Base-by-base conservation (phyloP, 345 rosid genomes). In the Pugionium dolabratum region DNA sequence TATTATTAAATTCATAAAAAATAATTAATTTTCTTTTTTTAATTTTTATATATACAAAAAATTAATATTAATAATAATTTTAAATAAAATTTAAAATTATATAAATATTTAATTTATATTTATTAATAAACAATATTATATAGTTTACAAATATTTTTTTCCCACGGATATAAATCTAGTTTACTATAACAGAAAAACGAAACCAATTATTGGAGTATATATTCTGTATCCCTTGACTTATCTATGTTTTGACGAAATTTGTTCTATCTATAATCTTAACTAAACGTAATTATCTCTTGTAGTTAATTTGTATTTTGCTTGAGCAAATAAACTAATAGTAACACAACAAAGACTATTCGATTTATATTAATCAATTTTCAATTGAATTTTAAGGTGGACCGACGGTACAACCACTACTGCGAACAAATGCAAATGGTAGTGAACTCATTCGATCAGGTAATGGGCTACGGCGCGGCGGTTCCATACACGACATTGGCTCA, bases 381-480 rank as follows among this genome's bases (percentile, higher is more conserved):
- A 34, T 4, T 51, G 3, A 35, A 28, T 35, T 33, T 54, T 31
- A 70, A 93, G 99, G 87, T 94, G 64, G 99, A 94, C 54, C 83
- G 93, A 69, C 83, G 96, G 65, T 95, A 95, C 86, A 84, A 74
- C 78, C 85, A 84, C 78, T 95, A 95, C 67, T 83, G 97, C 39
- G 93, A 91, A 62, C 96, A 95, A 75, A 95, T 95, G 96, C 90
- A 86, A 64, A 83, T 91, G 9, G 91, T 90, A 54, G 95, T 87
- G 27, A 80, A 91, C 44, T 82, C 90, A 7, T 91, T 95, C 62
- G 97, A 95, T 71, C 85, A 85, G 1, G 85, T 86, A 58, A 90
- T 97, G 2, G 99, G 99, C 4, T 51, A 59, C 5, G 96, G 95
- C 0, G 82, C 99, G 0, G 97, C 96, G 0, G 67, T 76, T 0